Evolutionary conservation across 2,329 filamentous ascomycete species (phyloP).

Genomic region (Arthrocladium fulminans): DNA sequence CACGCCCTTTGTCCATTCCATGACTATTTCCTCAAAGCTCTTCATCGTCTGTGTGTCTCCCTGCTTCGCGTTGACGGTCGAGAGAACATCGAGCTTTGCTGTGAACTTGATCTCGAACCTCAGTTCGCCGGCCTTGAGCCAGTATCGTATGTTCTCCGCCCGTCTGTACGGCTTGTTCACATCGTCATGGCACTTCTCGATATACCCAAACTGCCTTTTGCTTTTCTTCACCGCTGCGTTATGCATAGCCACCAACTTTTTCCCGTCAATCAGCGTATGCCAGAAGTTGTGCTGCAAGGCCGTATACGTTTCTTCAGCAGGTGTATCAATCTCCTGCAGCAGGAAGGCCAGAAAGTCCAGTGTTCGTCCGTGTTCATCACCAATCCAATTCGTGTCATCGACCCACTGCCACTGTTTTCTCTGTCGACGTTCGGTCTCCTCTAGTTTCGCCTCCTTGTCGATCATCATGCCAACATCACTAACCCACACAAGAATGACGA

Average conservation of each 20-base stretch:
- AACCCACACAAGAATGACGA: constrained; percentile 71
- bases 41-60: constrained; percentile 58
- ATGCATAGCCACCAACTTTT: constrained; percentile 76
- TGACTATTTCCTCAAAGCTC: constrained; percentile 72
- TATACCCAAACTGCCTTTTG: constrained; percentile 75
- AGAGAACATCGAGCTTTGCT: constrained; percentile 69
- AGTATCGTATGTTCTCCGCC: constrained; percentile 89
- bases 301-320: constrained; percentile 9
- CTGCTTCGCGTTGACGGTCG: constrained; percentile 65
- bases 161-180: constrained; percentile 88
- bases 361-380: constrained; percentile 64
- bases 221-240: constrained; percentile 82
- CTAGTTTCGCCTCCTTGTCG: constrained; percentile 64
- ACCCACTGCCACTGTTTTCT: constrained; percentile 74
- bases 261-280: constrained; percentile 62
- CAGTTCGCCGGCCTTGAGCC: constrained; percentile 91
- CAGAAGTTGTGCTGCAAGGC: constrained; percentile 49
- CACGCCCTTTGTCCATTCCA: constrained; percentile 74
- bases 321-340: constrained; percentile 25
- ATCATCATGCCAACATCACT: constrained; percentile 68
- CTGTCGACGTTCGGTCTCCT: constrained; percentile 63
- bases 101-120: constrained; percentile 75
- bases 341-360: constrained; percentile 73
- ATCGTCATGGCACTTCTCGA: constrained; percentile 83
- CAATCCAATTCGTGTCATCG: constrained; percentile 56